Base-by-base conservation (phyloP, 352 stramenopile species). In the Lagenidium giganteum region DNA sequence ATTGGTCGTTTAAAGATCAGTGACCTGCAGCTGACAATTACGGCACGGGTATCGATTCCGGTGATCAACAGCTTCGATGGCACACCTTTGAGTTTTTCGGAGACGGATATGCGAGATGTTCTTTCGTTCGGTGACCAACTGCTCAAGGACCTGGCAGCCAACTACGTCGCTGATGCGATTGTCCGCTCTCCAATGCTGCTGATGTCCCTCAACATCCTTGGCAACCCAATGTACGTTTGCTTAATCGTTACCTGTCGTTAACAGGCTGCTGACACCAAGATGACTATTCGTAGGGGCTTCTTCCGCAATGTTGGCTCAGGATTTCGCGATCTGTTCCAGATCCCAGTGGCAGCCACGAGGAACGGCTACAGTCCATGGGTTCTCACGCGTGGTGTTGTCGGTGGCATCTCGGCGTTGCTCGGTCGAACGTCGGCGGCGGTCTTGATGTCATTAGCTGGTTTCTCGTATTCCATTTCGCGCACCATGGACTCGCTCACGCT, bases 181-280 rank as follows among this genome's bases (percentile, higher is more conserved):
- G 75, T 93, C 20, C 67, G 80, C 16, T 86, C 73, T 6, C 82
- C 79, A 5, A 63, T 90, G 57, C 52, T 93, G 21, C 29, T 93
- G 12, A 85, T 91, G 79, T 93, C 82, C 12, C 61, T 93, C 38
- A 90, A 91, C 57, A 84, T 91, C 41, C 53, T 91, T 35, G 82
- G 82, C 20, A 93, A 93, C 42, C 82, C 82, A 50, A 77, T 79
- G 81, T 93, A 84, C 36, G 78, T 70, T n/a, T 18, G 12, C 24
- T 47, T 4, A 17, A 44, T 26, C 13, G n/a, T 39, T 11, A 20
- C 13, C 33, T 39, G 3, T 8, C 13, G 8, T 25, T 2, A 14
- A 11, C 20, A 18, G 8, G 14, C 12, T 11, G 3, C 22, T 34
- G 17, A 9, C 21, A 22, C 22, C 9, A 18, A 17, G 17, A 22